Evolutionary conservation across 495 filamentous ascomycete genomes (phyloP), one percentile per base, ranked within the genome.

Genomic region (Lasiosphaeris hirsuta): DNA sequence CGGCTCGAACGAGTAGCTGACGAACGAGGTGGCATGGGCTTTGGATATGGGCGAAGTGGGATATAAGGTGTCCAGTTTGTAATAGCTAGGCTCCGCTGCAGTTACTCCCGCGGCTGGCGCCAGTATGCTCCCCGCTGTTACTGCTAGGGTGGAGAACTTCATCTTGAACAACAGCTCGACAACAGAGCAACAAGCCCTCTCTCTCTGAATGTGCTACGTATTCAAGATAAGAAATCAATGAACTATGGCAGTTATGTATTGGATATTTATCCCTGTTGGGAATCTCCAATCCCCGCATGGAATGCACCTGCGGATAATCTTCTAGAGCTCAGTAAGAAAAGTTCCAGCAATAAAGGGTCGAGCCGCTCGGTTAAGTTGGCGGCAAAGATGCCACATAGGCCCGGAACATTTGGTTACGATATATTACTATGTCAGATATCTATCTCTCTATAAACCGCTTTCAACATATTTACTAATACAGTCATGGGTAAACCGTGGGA

Each of bases 1-100:
- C 10, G 63, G 63, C 23, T 65, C 59, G 30, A 65, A 65, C 1
- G 63, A 65, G 56, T 65, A 65, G 38, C 58, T 61, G 33, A 62
- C 52, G 15, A 65, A 65, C 14, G 61, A 59, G 3, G 63, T 51
- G 10, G 17, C 48, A 51, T 65, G 63, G 15, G 46, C 37, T n/a
- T 62, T 47, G 8, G 63, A 65, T 17, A 65, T 51, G n/a, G 63
- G 47, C 3, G 59, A 61, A 0, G 56, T 10, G 0, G 48, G 63
- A 1, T 37, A 18, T 10, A 5, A 39, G 49, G 11, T 55, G 18
- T 46, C 43, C n/a, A 58, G 50, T 4, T 30, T 51, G 34, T 50
- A 38, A 14, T 13, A 36, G n/a, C 34, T 10, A 17, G 8, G 19
- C 2, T 14, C 39, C 10, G 14, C 52, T 34, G 41, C 48, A 6